A percentile compares a stretch with the other conserved stretches of the same genome.
Evolutionary conservation across 805 yeast species (phyloP).

Genomic region (Sugiyamaella americana): DNA sequence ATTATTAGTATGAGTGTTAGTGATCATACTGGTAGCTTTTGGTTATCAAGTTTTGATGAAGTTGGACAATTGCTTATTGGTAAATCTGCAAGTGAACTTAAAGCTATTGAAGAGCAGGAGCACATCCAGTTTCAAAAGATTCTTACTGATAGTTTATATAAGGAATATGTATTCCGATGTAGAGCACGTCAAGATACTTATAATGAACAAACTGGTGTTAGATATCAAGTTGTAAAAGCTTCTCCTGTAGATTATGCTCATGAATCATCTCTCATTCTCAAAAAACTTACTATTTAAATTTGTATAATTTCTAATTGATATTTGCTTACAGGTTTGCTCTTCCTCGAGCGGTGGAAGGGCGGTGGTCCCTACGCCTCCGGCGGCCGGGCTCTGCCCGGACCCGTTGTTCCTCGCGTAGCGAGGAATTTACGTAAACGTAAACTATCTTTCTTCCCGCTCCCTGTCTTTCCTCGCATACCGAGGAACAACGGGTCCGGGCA

Average conservation of each 20-base stretch:
- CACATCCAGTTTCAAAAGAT: conserved; percentile 42
- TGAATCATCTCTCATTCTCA: conserved; percentile 26
- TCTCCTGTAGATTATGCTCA: conserved; percentile 29
- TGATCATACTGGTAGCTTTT: conserved; percentile 76
- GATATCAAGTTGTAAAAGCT: conserved; percentile 59
- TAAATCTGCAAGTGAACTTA: conserved; percentile 60
- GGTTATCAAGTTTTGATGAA: conserved; percentile 84
- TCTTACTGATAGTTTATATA: conserved; percentile 50
- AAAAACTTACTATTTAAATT: conserved; percentile 12
- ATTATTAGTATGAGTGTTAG: conserved; percentile 68
- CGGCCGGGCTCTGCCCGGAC: too few relatives aligned
- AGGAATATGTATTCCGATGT: conserved; percentile 67
- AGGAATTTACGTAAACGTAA: too few relatives aligned
- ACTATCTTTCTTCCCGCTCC: too few relatives aligned
- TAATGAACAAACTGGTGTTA: conserved; percentile 64
- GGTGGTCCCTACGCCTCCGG: too few relatives aligned
- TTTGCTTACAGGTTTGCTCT: too few relatives aligned
- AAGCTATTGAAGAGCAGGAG: conserved; percentile 27
- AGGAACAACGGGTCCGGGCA: too few relatives aligned
- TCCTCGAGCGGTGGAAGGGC: too few relatives aligned
- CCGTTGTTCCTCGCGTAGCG: too few relatives aligned
- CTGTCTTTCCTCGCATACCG: too few relatives aligned
- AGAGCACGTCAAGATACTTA: conserved; percentile 81
- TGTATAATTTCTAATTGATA: conserved; percentile 4
- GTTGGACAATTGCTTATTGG: conserved; percentile 67